Evolutionary conservation across 2,329 filamentous ascomycete species (phyloP), one percentile per base, ranked within the genome.

Genomic region (Madurella mycetomatis): DNA sequence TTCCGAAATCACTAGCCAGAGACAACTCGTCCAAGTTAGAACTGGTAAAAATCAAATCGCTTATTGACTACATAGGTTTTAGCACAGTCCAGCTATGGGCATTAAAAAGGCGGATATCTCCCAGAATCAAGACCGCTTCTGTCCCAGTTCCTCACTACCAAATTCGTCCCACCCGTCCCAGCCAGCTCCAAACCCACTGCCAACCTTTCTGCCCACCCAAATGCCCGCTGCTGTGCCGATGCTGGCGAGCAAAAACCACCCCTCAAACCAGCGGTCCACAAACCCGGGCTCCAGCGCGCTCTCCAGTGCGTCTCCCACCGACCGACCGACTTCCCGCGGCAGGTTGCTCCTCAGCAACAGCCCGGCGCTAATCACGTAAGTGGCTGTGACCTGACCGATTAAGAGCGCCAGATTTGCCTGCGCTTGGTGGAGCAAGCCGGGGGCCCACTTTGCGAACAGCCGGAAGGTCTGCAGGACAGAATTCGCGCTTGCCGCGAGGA

Each of bases 231-330:
- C 84, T 1, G 90, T 94, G 12, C 79, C 65, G 0, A 76, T 73
- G 58, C 85, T 87, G 5, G 86, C 86, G 2, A 84, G 67, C 53
- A 95, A 70, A 68, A 95, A 95, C 85, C 90, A 92, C 8, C 83
- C 85, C 69, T 95, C 90, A 62, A 95, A 95, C 90, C 90, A 95
- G 31, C 82, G 78, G 64, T 95, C 85, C 5, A 89, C 86, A 64
- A 89, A 90, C 0, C 76, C 76, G 7, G 83, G 82, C 64, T 89
- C 86, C 9, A 95, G 75, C 15, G 89, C 87, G 17, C 87, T 88
- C 42, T 88, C 85, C 31, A 95, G 72, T 1, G 88, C 88, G 60
- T 91, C 87, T 2, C 84, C 85, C 3, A 95, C 88, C 1, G 87
- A 87, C 47, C 83, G 84, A 55, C 89, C 84, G 66, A 92, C 85